Base-by-base conservation (phyloP, 2,329 filamentous ascomycete genomes). In the Stenocarpella maydis region DNA sequence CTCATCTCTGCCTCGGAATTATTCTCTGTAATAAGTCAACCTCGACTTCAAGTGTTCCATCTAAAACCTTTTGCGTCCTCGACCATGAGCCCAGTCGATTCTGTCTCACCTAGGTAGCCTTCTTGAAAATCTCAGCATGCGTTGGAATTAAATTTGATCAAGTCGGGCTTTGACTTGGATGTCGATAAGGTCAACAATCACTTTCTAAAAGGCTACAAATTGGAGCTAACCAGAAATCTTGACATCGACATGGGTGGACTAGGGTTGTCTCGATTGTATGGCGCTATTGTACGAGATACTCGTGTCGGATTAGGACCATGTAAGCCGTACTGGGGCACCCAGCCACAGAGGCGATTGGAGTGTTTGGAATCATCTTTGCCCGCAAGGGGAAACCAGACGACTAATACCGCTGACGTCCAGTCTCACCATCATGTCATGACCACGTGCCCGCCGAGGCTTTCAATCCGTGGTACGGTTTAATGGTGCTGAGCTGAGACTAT, bases 401-500 rank as follows among this genome's bases (percentile, higher is more conserved):
- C 43, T 34, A 53, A 66, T 28, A 15, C 14, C 10, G 5, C 15
- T 39, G n/a, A 5, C 8, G 21, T 49, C 28, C 28, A 55, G 50
- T 28, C 52, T 55, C 64, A 55, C 17, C 26, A 19, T 19, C 28
- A 37, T n/a, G 14, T 39, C 39, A 55, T 34, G 31, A 66, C 37
- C 43, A 45, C 26, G 50, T 37, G 26, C 53, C 28, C 24, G 17
- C 19, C 19, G 21, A 24, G n/a, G 34, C 39, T 34, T 24, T 21
- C 24, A 15, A 7, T 2, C 31, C n/a, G n/a, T 45, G 15, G 19
- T 10, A 47, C 26, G 49, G 0, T 15, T 53, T 14, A 19, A 55
- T 61, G 10, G 64, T n/a, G 52, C 64, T 66, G 28, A 49, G 64
- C 64, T 66, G 50, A 66, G 50, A 45, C n/a, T 24, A 17, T 26